These are phyloP conservation scores for Malassezia pachydermatis DNA, from an alignment of 1,284 basidiomycete species.

Conservation along the genomic window DNA sequence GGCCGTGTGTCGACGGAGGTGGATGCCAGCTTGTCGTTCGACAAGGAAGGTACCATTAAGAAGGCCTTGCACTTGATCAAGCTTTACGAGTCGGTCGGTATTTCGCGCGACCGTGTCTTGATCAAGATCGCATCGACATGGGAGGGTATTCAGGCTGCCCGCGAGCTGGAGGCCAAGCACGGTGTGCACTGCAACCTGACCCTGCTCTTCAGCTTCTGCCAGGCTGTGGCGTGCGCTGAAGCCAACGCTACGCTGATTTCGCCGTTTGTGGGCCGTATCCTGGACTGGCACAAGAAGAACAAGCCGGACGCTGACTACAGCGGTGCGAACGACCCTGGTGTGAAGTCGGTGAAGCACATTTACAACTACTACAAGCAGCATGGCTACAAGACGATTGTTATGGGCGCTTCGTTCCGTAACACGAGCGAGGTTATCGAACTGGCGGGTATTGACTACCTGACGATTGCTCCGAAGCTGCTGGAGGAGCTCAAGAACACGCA, in stretches of 20 bases:
- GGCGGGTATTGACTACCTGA: constrained; percentile 87
- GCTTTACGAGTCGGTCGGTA: constrained; percentile 81
- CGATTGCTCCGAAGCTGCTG: constrained; percentile 79
- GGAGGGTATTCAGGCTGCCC: constrained; percentile 98
- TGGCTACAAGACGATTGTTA: constrained; percentile 96
- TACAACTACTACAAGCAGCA: constrained; percentile 97
- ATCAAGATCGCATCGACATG: constrained; percentile 99
- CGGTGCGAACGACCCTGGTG: constrained; percentile 76
- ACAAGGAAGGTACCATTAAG: constrained; percentile 79
- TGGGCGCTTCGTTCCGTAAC: constrained; percentile 92
- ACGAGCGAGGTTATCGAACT: constrained; percentile 84
- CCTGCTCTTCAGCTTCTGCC: constrained; percentile 91
- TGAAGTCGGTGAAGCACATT: constrained; percentile 86
- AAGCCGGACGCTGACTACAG: constrained; percentile 42
- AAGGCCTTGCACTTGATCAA: constrained; percentile 78
- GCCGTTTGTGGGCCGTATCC: constrained; percentile 83
- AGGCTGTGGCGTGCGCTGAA: constrained; percentile 97
- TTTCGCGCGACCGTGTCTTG: constrained; percentile 75
- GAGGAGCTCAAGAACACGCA: constrained; percentile 80
- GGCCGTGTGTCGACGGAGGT: constrained; percentile 99
- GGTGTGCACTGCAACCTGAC: constrained; percentile 98
- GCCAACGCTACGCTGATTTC: constrained; percentile 96
- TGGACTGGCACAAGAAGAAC: constrained; percentile 47
- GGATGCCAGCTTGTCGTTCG: constrained; percentile 90
- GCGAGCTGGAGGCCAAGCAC: constrained; percentile 75